Base-by-base conservation (phyloP, 129 eudicot species). In the Tagetes erecta region DNA sequence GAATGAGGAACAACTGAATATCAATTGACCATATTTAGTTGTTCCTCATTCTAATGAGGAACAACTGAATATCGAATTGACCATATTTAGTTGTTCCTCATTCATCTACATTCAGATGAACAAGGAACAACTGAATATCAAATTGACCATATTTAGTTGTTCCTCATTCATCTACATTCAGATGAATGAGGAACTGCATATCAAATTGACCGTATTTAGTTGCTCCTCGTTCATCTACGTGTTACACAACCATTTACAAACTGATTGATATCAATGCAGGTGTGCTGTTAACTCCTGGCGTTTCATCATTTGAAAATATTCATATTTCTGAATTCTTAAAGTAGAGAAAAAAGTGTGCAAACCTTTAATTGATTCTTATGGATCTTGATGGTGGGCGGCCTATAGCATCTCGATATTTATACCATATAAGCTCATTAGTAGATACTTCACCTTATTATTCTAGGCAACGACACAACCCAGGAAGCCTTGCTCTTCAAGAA, bases 401-500 rank as follows among this genome's bases (percentile, higher is more conserved):
- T 10, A 66, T 80, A 51, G 96, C 83, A 77, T 84, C 90, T 50
- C 82, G 80, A 52, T 80, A 82, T 49, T 53, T 89, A 35, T 80
- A 86, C 45, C 81, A 71, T 62, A 76, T 92, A 58, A 62, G 82
- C 38, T 87, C 87, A 38, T 79, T 93, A 44, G 81, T 93, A 40
- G 97, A 90, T 64, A 81, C 69, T 73, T 82, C 95, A 3, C 78
- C 30, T 5, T 33, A 64, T 78, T 70, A 73, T 80, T 87, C 89
- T 49, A 84, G 80, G 71, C 67, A 81, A 64, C 64, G 77, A 64
- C 72, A 67, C 64, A 80, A 72, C 42, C 88, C 92, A 60, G 95
- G 92, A 73, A 83, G 81, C 74, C 37, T 75, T 66, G 89, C 81
- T 39, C 80, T 93, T 59, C 85, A 84, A 55, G 96, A 87, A 77